Evolutionary conservation across 2,329 filamentous ascomycete species (phyloP), one percentile per base, ranked within the genome.

Genomic region (Pseudophaeomoniella oleicola): DNA sequence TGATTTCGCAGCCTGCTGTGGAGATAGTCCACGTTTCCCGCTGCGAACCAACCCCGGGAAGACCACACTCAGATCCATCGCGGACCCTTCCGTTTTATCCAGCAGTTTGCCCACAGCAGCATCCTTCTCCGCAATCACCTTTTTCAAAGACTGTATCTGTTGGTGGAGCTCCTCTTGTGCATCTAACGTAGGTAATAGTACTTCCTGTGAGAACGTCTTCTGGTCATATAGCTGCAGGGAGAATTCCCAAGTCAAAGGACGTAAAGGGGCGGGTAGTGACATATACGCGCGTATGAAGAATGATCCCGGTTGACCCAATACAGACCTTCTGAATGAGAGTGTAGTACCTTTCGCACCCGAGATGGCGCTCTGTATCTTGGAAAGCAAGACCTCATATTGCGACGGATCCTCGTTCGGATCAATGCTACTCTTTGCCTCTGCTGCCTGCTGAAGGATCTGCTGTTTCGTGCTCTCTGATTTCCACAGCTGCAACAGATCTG

Each of bases 401-500:
- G 63, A 56, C 4, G 57, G 49, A 42, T 69, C 69, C 51, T 72
- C 67, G 45, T 63, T 68, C 2, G 75, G 71, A 50, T 78, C 74
- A 40, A 78, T 75, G 14, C 66, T 71, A 12, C 70, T 67, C 31
- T 62, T 58, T 36, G 60, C 53, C 10, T 63, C 50, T 14, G 60
- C 53, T 4, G 72, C 71, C 44, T 64, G 59, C 15, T 55, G 46
- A 16, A 70, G 47, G 19, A 78, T 66, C 10, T 60, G 54, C 29
- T 54, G 46, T 30, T 58, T 54, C 35, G 58, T 55, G 30, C 74
- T 46, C 13, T 50, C 54, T 49, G 75, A 69, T 17, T 58, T 58
- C 74, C 74, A 78, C 15, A 78, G 56, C 40, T 65, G 59, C 42
- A 62, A 67, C 29, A 78, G 56, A 48, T 78, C 74, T 15, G 73